Evolutionary conservation across 2,329 filamentous ascomycete species (phyloP).

Genomic region (Ophiostoma pallidulum): DNA sequence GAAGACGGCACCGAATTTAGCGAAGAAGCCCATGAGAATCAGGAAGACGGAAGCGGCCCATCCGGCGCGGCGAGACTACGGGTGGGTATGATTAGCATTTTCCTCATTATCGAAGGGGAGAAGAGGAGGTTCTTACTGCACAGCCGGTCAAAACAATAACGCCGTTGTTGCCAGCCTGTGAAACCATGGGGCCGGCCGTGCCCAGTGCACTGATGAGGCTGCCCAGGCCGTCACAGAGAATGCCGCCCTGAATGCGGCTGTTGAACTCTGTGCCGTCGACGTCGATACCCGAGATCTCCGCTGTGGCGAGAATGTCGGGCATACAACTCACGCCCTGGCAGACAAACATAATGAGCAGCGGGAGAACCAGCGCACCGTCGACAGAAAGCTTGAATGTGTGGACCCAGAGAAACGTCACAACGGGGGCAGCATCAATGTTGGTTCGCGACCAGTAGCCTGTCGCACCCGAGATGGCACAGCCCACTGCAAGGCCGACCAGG

Average conservation of each 20-base stretch:
- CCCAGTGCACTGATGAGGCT: conserved; percentile 52
- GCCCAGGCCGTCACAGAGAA: conserved; percentile 65
- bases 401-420: conserved; percentile 67
- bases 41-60: conserved; percentile 58
- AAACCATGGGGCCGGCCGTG: conserved; percentile 60
- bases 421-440: conserved; percentile 59
- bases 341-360: conserved; percentile 60
- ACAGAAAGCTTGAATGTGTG: conserved; percentile 63
- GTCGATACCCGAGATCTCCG: conserved; percentile 66
- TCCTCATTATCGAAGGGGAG: background rate
- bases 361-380: conserved; percentile 64
- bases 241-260: conserved; percentile 66
- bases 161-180: conserved; percentile 61
- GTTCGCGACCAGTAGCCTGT: conserved; percentile 64
- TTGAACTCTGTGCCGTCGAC: conserved; percentile 64
- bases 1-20: conserved; percentile 60
- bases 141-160: conserved; percentile 60
- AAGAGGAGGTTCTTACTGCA: conserved; percentile 26
- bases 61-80: conserved; percentile 51
- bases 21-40: conserved; percentile 59
- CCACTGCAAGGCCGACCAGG: conserved; percentile 58
- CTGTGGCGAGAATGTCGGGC: conserved; percentile 70
- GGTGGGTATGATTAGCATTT: background rate
- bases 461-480: conserved; percentile 66
- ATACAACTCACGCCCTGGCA: conserved; percentile 55